Base-by-base conservation (phyloP, 257 asterid species). In the Solanum sparsipilum region DNA sequence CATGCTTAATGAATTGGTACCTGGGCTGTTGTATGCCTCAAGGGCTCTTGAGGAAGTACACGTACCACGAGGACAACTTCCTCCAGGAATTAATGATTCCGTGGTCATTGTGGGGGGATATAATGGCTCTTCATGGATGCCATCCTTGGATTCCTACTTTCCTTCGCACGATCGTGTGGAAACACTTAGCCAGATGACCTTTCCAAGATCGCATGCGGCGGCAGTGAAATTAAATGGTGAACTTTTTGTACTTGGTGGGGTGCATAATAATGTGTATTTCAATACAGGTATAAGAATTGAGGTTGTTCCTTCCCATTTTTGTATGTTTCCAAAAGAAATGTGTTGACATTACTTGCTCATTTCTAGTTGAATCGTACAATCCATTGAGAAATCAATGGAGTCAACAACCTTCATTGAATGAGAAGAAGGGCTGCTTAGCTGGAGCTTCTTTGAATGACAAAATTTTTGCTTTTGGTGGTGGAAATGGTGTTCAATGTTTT, bases 391-490 rank as follows among this genome's bases (percentile, higher is more conserved):
- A 93, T 86, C 90, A 89, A 70, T 95, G 98, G 98, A 58, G 46
- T 60, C 82, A 41, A 23, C 90, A 87, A 74, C 97, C 98, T 79
- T 88, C 96, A 10, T 88, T 95, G 60, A 93, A 88, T 87, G 89
- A 81, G 76, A 91, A 86, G 84, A 95, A 88, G 84, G 94, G 94
- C 86, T 90, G 95, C 87, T 70, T 90, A 86, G 94, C 95, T 15
- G 94, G 94, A 63, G 92, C 90, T 56, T 91, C 95, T 63, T 52
- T 94, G 86, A 12, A 79, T 70, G 94, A 87, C 67, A 94, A 89
- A 27, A 74, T 95, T 10, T 94, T 90, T 86, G 94, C 94, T 25
- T 88, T 93, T 84, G 98, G 98, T 39, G 98, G 98, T 31, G 95
- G 94, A 84, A 87, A 92, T 91, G 94, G 95, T 68, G 91, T 21